Evolutionary conservation across 345 rosid genomes (phyloP).

Genomic region (Salix caprea): DNA sequence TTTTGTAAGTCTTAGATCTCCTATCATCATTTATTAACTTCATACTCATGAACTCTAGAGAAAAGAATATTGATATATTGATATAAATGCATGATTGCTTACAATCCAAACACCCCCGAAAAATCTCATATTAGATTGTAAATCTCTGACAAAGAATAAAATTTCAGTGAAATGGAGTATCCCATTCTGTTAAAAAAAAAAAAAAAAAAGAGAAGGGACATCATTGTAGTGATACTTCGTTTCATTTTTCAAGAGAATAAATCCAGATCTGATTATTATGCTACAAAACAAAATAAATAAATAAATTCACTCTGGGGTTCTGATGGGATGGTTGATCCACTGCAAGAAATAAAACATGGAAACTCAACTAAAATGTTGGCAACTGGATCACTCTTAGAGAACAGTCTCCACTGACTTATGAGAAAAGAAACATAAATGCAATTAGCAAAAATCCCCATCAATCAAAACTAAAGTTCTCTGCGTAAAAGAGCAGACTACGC

Average conservation of each 20-base stretch:
- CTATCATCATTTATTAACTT: too few relatives aligned
- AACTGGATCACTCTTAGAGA: not conserved
- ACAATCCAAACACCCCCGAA: too few relatives aligned
- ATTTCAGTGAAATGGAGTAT: too few relatives aligned
- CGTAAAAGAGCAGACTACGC: not conserved
- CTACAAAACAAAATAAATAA: not conserved
- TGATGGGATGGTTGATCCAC: not conserved
- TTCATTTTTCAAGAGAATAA: not conserved
- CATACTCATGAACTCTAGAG: too few relatives aligned
- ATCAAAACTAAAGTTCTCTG: conserved; percentile 13
- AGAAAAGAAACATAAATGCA: not conserved
- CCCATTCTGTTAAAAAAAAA: too few relatives aligned
- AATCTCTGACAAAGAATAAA: too few relatives aligned
- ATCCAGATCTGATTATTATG: not conserved
- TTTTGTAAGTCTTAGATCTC: too few relatives aligned
- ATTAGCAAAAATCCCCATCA: conserved; percentile 1
- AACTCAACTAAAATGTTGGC: not conserved
- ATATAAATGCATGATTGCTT: too few relatives aligned
- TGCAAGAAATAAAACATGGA: not conserved
- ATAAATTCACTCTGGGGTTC: too few relatives aligned
- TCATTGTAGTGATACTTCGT: not conserved
- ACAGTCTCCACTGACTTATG: not conserved
- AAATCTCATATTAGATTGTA: too few relatives aligned
- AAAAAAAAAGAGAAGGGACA: too few relatives aligned
- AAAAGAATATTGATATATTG: too few relatives aligned